Evolutionary conservation across 169 alveolate genomes (phyloP), one percentile per base, ranked within the genome.

Genomic region (Plasmodium billcollinsi): DNA sequence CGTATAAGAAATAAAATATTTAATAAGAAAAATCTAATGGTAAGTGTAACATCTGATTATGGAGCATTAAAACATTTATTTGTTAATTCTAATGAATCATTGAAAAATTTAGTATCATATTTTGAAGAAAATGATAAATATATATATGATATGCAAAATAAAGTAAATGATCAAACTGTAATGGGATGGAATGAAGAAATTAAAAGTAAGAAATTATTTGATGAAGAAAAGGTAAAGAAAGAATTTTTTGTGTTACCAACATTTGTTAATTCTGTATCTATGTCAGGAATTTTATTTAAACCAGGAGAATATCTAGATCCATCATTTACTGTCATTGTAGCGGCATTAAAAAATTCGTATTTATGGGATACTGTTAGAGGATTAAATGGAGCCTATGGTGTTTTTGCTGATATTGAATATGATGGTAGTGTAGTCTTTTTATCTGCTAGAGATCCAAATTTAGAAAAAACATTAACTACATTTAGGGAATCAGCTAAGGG

Each of bases 351-450:
- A 45, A 71, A 93, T 54, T 61, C 93, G 5, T 91, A 93, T 73
- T 71, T 94, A 67, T 94, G 95, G 95, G 93, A 88, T 56, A 92
- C 88, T 20, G 93, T 94, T 14, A 89, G 97, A 83, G 93, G 90
- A 63, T 49, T 93, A 2, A 73, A 91, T 70, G 97, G 97, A 1
- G 97, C 97, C 0, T 94, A 94, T 71, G 95, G 95, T 47, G 97
- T 93, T 21, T 88, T 62, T 73, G 93, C 94, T 9, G 80, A 70
- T 59, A 70, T 86, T 45, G 80, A 72, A 7, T 86, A 86, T 86
- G 92, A 86, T 45, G 92, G 92, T 6, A 11, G 61, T 50, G 74
- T 86, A n/a, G 80, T 72, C 24, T 72, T 58, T 39, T 50, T 73
- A 62, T 86, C 92, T 0, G 86, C 86, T 9, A 86, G 92, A 43